Evolutionary conservation across 371 early-diverging fungal species (phyloP).

Genomic region (Rhizopus delemar): DNA sequence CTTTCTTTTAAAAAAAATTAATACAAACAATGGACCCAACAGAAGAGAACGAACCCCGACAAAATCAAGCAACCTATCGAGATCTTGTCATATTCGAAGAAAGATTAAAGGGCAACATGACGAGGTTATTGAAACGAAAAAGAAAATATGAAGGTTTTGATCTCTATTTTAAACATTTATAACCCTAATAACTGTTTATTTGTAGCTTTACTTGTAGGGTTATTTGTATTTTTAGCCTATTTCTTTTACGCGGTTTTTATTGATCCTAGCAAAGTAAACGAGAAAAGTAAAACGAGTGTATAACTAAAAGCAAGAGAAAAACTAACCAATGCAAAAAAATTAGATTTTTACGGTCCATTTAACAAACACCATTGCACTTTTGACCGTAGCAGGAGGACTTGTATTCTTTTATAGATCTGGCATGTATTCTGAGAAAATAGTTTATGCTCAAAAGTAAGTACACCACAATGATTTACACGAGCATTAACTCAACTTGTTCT

Average conservation of each 20-base stretch:
- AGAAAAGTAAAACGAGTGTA: not conserved
- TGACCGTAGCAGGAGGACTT: constrained; percentile 40
- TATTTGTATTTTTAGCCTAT: constrained; percentile 38
- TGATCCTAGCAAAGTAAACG: constrained; percentile 49
- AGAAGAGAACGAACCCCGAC: constrained; percentile 6
- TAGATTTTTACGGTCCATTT: constrained; percentile 41
- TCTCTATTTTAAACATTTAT: not conserved
- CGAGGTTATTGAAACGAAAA: constrained; percentile 53
- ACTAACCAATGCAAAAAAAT: not conserved
- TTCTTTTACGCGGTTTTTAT: constrained; percentile 57
- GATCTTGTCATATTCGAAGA: constrained; percentile 74
- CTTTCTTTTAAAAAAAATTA: not conserved
- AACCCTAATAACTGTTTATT: not conserved
- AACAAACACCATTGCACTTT: constrained; percentile 35
- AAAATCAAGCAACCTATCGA: constrained; percentile 54
- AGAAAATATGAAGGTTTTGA: constrained; percentile 69
- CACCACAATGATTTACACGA: constrained; percentile 7
- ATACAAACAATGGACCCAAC: constrained; percentile 2
- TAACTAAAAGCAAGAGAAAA: not conserved
- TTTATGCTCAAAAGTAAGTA: constrained; percentile 63
- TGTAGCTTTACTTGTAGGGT: constrained; percentile 34
- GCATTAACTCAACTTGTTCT: not conserved
- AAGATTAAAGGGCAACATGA: constrained; percentile 61
- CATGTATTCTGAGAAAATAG: constrained; percentile 66
- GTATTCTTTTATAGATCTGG: constrained; percentile 63